phyloP scores from a whole-genome alignment of 2,329 filamentous ascomycete genomes.

The Penicillium decumbens region DNA sequence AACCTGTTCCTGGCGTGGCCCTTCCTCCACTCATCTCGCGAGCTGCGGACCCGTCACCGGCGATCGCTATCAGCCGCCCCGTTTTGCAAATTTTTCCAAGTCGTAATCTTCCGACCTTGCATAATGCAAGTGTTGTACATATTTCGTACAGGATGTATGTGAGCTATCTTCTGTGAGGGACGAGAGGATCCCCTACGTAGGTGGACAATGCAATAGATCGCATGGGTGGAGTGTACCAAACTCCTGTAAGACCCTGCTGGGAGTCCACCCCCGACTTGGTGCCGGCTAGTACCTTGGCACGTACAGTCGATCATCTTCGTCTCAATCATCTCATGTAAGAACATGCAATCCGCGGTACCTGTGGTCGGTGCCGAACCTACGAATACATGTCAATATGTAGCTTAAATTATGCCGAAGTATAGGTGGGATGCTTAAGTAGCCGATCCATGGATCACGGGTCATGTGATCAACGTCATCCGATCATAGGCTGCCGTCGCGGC shows the following conservation, averaged over 20 bases:
- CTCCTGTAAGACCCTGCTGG: background rate
- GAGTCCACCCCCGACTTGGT: background rate
- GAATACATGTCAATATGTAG: no score
- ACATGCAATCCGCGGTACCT: background rate
- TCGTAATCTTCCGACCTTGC: background rate
- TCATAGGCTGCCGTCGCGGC: constrained; percentile 12
- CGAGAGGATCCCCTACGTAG: background rate
- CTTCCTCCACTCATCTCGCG: constrained; percentile 14
- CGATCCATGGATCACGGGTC: constrained; percentile 3
- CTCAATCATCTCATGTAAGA: background rate
- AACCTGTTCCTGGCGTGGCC: constrained; percentile 10
- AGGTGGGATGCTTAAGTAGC: background rate
- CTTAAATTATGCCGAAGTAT: no score
- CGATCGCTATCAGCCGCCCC: constrained; percentile 22
- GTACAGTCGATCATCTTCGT: background rate
- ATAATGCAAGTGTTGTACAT: background rate
- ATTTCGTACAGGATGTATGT: background rate
- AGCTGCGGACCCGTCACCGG: constrained; percentile 14
- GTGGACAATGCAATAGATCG: background rate
- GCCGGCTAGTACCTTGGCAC: background rate
- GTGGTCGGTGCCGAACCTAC: background rate
- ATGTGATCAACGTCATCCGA: constrained; percentile 23
- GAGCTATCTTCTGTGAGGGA: constrained; percentile 16
- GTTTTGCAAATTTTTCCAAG: constrained; percentile 1
- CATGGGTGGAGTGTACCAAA: background rate